Base-by-base conservation (phyloP, 2,329 filamentous ascomycete genomes). In the Fusarium nisikadoi region DNA sequence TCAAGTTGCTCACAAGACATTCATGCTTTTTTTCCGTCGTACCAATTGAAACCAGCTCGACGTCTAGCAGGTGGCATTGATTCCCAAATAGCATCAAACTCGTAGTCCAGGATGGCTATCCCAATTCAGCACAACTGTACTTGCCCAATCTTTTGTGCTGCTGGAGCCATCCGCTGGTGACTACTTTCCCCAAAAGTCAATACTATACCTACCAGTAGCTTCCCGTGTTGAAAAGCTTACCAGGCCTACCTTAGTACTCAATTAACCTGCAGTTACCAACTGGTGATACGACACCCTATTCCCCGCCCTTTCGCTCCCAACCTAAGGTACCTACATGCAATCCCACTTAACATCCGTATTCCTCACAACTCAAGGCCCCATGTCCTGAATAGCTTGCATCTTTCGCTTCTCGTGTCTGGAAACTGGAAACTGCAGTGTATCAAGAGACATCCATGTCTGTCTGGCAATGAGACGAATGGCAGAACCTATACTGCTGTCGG, bases 1-100 rank as follows among this genome's bases (percentile, higher is more conserved):
- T 72, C 47, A 63, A 42, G 55, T 61, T 68, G 71, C 68, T 75
- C 63, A 71, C 74, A 63, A 72, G 68, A 75, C 75, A 47, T 64
- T 60, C 45, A 66, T 70, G 35, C 19, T 56, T 49, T 62, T 68
- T 36, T 50, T 23, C 23, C 23, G 23, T 49, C 46, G 42, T 62
- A 63, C 65, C 58, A 63, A 62, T 70, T 70, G 65, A 45, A 60
- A 49, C 43, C 45, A 41, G 36, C 45, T 67, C 20, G 25, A 65
- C 25, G 50, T 16, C 47, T 52, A 36, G 31, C 16, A 23, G 46
- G 46, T 35, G 47, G 23, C 25, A 65, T 49, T 57, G 50, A 27
- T 58, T 35, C 33, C 19, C 52, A 62, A 66, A 55, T 43, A 33
- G 47, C 27, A 46, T 31, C 46, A 35, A 52, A 38, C 39, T 19